phyloP scores from a whole-genome alignment of 2,329 filamentous ascomycete species.

The Ophiostoma ulmi region DNA sequence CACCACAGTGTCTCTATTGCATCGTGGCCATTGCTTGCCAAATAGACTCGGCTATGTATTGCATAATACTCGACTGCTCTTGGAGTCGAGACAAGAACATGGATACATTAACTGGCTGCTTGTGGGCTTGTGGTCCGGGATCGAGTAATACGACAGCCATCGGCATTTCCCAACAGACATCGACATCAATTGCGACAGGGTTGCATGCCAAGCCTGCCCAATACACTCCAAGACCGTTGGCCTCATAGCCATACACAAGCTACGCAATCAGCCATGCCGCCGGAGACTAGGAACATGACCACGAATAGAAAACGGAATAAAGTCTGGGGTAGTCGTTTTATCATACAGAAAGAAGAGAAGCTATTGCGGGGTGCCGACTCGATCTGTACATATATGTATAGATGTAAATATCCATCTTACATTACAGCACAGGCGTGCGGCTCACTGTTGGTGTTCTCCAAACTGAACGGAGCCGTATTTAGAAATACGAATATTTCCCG shows the following conservation, averaged over 20 bases:
- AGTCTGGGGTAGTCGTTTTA: neutral
- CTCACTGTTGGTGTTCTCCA: neutral
- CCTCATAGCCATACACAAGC: too few species aligned
- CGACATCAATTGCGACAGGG: neutral
- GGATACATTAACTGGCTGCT: too few species aligned
- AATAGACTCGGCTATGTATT: neutral
- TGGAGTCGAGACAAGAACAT: too few species aligned
- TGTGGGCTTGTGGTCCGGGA: neutral
- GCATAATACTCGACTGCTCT: too few species aligned
- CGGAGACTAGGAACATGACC: neutral
- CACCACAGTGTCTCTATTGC: too few species aligned
- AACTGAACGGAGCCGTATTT: neutral
- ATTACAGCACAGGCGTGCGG: neutral
- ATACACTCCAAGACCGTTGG: neutral
- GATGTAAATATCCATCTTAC: too few species aligned
- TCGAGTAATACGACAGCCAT: neutral
- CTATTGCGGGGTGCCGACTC: neutral
- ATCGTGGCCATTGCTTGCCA: neutral
- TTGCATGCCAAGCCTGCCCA: neutral
- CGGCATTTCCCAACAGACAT: neutral
- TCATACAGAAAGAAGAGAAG: neutral
- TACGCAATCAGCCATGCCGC: neutral
- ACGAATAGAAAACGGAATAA: slow-evolving; percentile 5
- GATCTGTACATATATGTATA: too few species aligned
- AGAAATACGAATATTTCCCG: neutral